Evolutionary conservation across 768 basidiomycete species (phyloP), one percentile per base, ranked within the genome.

Genomic region (Leccinellum rugosiceps): DNA sequence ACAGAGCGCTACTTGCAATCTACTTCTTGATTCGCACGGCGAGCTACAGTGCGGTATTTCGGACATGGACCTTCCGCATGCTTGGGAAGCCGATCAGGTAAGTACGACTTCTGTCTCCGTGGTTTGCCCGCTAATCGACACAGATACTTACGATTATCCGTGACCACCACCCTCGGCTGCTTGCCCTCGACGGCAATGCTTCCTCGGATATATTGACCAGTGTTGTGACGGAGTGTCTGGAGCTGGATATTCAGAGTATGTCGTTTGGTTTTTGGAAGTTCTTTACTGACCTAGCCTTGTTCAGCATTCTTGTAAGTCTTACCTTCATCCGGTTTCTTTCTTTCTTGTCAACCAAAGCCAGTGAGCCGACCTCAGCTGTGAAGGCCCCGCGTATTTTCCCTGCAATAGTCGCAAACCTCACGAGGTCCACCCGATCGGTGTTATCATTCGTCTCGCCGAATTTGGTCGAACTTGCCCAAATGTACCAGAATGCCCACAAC

Each of bases 351-450:
- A 63, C 34, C 21, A 26, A 50, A 52, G 58, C n/a, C 60, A 92
- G 90, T 70, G 97, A 99, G 72, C 96, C 97, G 1, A 98, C 97
- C 1, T 97, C 94, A 0, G 79, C 88, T n/a, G 74, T 80, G 46
- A 98, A 98, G 74, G 86, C 90, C 0, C 75, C 77, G 2, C 75
- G 78, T 3, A 84, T 98, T 57, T 67, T 97, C 6, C 80, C 85
- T 0, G 85, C 90, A 1, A 71, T 90, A 50, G 68, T 74, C 4
- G 71, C 77, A 14, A 75, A 74, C 31, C 46, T 77, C 7, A 60
- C 77, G 47, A 67, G 67, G 45, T 57, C 53, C 58, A 55, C 61
- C 7, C 64, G 62, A 46, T 67, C 85, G 4, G 82, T 85, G 3
- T 75, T 97, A 47, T 75, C 85, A 3, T 92, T 85, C 63, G 80